Evolutionary conservation across 1,284 basidiomycete species (phyloP).

Genomic region (Rhodotorula sp.): DNA sequence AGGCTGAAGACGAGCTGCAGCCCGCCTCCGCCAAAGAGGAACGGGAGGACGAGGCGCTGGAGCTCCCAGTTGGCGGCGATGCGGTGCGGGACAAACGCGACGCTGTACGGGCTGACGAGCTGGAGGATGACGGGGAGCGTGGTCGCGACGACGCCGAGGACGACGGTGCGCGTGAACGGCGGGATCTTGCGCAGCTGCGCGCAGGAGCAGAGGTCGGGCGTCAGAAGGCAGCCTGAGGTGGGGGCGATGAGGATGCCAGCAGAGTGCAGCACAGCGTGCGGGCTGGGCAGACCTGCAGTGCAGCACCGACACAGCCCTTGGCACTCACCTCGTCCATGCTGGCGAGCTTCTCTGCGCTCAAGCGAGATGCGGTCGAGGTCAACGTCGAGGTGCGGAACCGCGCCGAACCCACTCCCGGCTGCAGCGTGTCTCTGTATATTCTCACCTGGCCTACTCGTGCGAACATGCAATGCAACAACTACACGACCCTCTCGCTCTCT

Average conservation of each 20-base stretch:
- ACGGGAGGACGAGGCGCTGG: constrained; percentile 74
- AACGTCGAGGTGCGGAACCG: background rate
- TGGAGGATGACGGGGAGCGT: constrained; percentile 65
- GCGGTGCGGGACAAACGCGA: constrained; percentile 62
- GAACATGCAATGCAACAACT: background rate
- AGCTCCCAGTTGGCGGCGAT: constrained; percentile 56
- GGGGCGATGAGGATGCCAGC: background rate
- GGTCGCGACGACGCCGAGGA: constrained; percentile 63
- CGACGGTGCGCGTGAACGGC: constrained; percentile 75
- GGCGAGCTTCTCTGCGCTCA: background rate
- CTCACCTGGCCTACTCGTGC: too few species aligned
- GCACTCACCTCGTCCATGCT: constrained; percentile 15
- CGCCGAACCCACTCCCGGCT: background rate
- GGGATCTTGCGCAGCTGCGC: constrained; percentile 73
- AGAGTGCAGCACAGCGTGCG: too few species aligned
- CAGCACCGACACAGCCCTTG: too few species aligned
- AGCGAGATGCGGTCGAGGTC: too few species aligned
- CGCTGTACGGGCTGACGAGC: constrained; percentile 60
- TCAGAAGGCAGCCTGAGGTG: too few species aligned
- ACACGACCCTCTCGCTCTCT: background rate
- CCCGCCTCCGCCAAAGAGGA: constrained; percentile 70
- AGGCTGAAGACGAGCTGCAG: constrained; percentile 71
- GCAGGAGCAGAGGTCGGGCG: background rate
- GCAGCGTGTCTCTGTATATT: background rate
- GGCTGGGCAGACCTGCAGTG: too few species aligned